Conservation (phyloP, 2,329 filamentous ascomycete species). For the Colletotrichum spaethianum region DNA sequence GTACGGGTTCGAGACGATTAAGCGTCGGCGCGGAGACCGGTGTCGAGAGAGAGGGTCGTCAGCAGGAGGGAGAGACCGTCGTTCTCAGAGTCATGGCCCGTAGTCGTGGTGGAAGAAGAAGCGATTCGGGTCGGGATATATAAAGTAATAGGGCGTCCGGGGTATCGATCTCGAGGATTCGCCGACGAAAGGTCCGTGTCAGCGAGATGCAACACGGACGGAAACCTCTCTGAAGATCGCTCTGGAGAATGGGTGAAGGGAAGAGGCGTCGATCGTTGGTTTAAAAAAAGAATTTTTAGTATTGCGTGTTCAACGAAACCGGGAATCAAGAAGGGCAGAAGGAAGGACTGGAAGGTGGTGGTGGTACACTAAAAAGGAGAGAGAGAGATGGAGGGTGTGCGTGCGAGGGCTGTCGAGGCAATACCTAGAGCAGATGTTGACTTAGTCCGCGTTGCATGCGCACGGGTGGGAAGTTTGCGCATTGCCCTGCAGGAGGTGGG, state of each 20-base stretch:
- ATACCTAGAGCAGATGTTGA: constrained; percentile 37
- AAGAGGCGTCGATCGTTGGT: constrained; percentile 21
- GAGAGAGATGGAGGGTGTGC: constrained; percentile 20
- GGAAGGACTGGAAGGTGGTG: constrained; percentile 14
- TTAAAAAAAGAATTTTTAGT: constrained; percentile 33
- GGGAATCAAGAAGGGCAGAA: constrained; percentile 3
- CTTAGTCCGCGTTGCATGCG: constrained; percentile 28
- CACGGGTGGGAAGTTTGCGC: constrained; percentile 39
- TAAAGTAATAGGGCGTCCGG: constrained; percentile 24
- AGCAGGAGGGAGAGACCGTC: constrained; percentile 23
- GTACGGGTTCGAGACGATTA: constrained; percentile 14
- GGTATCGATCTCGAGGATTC: constrained; percentile 17
- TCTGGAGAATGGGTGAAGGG: constrained; percentile 4
- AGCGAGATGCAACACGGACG: constrained; percentile 25
- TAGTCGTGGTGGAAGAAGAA: background rate
- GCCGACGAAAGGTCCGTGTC: constrained; percentile 32
- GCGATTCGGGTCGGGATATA: constrained; percentile 18
- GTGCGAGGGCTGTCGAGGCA: constrained; percentile 36
- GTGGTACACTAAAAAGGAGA: constrained; percentile 27
- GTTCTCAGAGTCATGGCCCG: constrained; percentile 34
- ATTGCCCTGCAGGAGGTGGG: constrained; percentile 39
- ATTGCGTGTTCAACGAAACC: background rate
- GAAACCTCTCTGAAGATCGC: constrained; percentile 30
- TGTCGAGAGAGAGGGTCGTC: constrained; percentile 34
- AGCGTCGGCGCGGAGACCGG: constrained; percentile 29